A percentile compares a stretch with the other conserved stretches of the same genome.
These are phyloP conservation scores for Rhododendron kiyosumense DNA, from an alignment of 148 eudicot genomes.

Conservation along the genomic window DNA sequence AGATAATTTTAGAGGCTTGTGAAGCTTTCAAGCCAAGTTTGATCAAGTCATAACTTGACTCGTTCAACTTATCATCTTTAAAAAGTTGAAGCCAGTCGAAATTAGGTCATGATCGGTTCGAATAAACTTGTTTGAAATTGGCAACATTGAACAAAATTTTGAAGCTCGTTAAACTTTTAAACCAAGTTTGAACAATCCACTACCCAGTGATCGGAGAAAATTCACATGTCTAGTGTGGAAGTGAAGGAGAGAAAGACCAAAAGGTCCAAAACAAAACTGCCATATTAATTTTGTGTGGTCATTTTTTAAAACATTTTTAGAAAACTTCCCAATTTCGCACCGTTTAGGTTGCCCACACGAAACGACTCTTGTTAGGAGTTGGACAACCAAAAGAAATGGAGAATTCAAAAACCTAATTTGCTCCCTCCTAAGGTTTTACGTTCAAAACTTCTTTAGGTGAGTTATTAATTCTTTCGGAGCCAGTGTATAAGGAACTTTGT, in stretches of 20 bases:
- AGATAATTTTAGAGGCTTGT: background rate
- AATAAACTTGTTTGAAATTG: too few species aligned
- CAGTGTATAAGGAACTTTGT: too few species aligned
- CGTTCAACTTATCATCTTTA: too few species aligned
- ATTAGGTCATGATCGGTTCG: too few species aligned
- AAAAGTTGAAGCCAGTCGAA: too few species aligned
- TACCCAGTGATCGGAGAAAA: background rate
- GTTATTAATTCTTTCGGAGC: too few species aligned
- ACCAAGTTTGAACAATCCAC: background rate
- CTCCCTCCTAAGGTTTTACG: background rate
- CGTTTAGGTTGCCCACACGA: background rate
- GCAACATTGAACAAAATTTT: background rate
- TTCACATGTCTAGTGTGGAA: background rate
- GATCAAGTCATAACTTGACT: background rate
- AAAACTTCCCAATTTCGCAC: background rate
- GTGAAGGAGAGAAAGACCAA: background rate
- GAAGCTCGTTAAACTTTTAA: background rate
- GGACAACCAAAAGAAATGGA: background rate
- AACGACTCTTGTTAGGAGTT: background rate
- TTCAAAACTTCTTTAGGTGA: background rate
- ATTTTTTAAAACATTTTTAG: too few species aligned
- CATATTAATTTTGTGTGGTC: background rate
- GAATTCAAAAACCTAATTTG: background rate
- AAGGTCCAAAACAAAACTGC: background rate
- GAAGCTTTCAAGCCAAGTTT: background rate